These are phyloP conservation scores for Gaertneriomyces semiglobifer DNA, from an alignment of 192 early-diverging fungal species.

Conservation along the genomic window DNA sequence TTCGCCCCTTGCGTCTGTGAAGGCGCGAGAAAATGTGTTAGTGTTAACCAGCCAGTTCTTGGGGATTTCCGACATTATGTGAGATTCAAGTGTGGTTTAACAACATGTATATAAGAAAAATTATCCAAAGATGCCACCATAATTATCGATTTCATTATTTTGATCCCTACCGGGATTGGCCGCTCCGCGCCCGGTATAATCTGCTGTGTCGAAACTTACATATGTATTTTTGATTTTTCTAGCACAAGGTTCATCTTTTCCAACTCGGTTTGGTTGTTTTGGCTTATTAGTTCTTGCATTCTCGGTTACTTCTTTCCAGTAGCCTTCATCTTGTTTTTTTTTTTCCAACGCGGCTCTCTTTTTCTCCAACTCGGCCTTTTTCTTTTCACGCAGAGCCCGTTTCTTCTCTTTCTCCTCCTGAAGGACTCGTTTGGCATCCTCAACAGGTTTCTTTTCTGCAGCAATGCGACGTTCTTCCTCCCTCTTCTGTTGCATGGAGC, in stretches of 20 bases:
- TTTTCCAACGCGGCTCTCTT: no score
- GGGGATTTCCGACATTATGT: neutral
- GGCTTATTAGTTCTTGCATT: no score
- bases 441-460: neutral
- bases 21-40: neutral
- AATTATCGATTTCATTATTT: neutral
- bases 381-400: no score
- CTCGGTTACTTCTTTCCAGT: no score
- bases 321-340: no score
- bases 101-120: slow-evolving; percentile 5
- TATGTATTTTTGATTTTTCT: no score
- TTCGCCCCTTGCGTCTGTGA: slow-evolving; percentile 1
- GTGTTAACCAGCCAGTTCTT: slow-evolving; percentile 8
- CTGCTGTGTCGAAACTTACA: neutral
- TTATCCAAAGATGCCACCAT: neutral
- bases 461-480: neutral
- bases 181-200: no score
- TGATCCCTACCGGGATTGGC: no score
- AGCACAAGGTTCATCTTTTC: no score
- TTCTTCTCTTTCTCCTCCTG: neutral
- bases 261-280: no score
- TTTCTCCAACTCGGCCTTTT: no score
- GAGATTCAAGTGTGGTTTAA: no score
- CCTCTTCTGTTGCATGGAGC: slow-evolving; percentile 1
- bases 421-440: slow-evolving; percentile 11